phyloP scores from a whole-genome alignment of 2,329 filamentous ascomycete genomes.

The Aspergillus eucalypticola region DNA sequence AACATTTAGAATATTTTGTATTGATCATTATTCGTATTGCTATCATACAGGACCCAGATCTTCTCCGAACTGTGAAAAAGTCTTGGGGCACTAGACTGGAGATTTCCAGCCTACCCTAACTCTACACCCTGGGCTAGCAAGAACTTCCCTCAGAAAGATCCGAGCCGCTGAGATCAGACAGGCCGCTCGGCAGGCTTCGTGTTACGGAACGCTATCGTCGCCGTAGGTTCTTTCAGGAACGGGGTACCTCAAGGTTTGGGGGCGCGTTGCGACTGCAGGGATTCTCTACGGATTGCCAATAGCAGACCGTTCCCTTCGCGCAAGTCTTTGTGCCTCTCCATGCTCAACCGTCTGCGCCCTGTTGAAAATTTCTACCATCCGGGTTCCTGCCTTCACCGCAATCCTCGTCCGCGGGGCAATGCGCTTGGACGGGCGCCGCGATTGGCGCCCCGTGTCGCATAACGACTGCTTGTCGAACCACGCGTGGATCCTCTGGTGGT shows the following conservation, averaged over 20 bases:
- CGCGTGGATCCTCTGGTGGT: slow-evolving; percentile 25
- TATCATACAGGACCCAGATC: background rate
- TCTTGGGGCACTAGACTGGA: background rate
- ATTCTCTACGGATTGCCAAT: background rate
- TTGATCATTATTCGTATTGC: background rate
- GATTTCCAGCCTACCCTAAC: background rate
- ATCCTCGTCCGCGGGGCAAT: slow-evolving; percentile 42
- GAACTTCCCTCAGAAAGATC: background rate
- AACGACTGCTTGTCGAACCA: slow-evolving; percentile 31
- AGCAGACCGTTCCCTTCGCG: background rate
- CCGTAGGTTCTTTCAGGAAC: background rate
- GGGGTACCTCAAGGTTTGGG: background rate
- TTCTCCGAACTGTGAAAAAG: background rate
- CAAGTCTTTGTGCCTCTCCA: background rate
- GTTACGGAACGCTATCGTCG: background rate
- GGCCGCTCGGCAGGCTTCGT: background rate
- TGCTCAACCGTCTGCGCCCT: background rate
- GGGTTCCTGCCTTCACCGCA: slow-evolving; percentile 30
- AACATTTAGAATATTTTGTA: background rate
- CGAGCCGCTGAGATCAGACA: background rate
- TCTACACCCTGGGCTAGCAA: background rate
- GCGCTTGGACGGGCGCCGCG: slow-evolving; percentile 38
- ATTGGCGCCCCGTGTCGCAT: slow-evolving; percentile 40
- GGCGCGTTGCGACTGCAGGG: background rate
- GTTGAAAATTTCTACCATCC: background rate